Base-by-base conservation (phyloP, 441 rosid species). In the Gossypium schwendimanii region DNA sequence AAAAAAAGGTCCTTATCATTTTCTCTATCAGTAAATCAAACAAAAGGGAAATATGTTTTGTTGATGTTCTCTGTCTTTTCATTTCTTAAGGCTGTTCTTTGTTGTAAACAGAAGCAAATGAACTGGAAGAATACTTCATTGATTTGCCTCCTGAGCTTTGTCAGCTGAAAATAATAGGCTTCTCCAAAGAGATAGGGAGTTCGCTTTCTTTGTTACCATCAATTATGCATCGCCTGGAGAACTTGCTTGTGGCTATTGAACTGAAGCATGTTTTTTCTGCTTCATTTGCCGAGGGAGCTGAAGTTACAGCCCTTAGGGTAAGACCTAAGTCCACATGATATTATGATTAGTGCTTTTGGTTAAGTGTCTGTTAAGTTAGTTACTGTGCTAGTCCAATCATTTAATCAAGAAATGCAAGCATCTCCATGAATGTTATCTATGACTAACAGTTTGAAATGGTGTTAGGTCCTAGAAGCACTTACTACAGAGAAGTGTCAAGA, bases 401-500 rank as follows among this genome's bases (percentile, higher is more conserved):
- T 67, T 63, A 8, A 23, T 44, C 60, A 53, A 14, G 20, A 73
- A 52, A 23, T 39, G 20, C 70, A 44, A 60, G 41, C 49, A 71
- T 63, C 55, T 36, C 54, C 17, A 12, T 61, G 64, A 73, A 70
- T 33, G 54, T 73, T 41, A 61, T 71, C 66, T 72, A 39, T 49
- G 14, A 23, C 75, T 76, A 74, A 85, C 79, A 36, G 52, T 76
- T 33, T 65, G 78, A 26, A 67, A 77, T 81, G 69, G 36, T 74
- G 58, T 74, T 74, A 95, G 99, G 83, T 95, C 76, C 84, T 95
- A 17, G 94, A 93, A 84, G 99, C 99, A 24, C 96, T 95, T 72
- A 91, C 99, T 18, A 91, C 99, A 59, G 99, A 95, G 86, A 93
- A 83, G 77, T 95, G 99, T 80, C 96, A 90, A 78, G 99, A 95